phyloP scores from a whole-genome alignment of 331 rosid genomes.

The Rosa hybrid region DNA sequence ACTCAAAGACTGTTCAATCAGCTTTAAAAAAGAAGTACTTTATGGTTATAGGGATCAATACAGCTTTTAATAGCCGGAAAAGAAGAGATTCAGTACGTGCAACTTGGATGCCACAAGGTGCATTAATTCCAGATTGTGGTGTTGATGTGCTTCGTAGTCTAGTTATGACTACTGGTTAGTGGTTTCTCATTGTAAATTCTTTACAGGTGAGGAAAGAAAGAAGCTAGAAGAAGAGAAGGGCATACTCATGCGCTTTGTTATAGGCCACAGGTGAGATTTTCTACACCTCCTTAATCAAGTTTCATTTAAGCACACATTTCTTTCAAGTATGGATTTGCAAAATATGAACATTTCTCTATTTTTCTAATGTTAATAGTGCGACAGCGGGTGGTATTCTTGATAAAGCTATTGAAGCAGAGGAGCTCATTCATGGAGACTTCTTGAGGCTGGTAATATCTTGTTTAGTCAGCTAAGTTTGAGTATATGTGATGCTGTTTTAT shows the following conservation, averaged over 20 bases:
- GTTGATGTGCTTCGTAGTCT: slow-evolving; percentile 19
- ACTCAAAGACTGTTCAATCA: slow-evolving; percentile 34
- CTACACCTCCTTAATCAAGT: not conserved
- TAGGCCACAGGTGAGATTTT: slow-evolving; percentile 78
- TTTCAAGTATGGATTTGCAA: not conserved
- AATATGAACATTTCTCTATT: not conserved
- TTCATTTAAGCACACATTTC: not conserved
- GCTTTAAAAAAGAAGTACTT: slow-evolving; percentile 61
- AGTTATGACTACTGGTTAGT: slow-evolving; percentile 17
- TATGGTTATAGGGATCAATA: slow-evolving; percentile 83
- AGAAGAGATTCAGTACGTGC: slow-evolving; percentile 83
- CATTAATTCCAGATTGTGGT: slow-evolving; percentile 9
- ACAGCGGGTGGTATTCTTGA: slow-evolving; percentile 86
- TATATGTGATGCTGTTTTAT: slow-evolving; percentile 2
- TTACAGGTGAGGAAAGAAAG: slow-evolving; percentile 63
- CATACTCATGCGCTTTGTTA: slow-evolving; percentile 76
- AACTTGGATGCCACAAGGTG: slow-evolving; percentile 96
- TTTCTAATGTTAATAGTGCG: slow-evolving; percentile 41
- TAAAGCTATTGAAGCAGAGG: slow-evolving; percentile 80
- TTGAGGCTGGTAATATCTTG: slow-evolving; percentile 71
- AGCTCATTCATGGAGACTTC: slow-evolving; percentile 63
- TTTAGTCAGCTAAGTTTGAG: slow-evolving; percentile 17
- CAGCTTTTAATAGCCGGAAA: slow-evolving; percentile 77
- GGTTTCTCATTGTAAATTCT: slow-evolving; percentile 12
- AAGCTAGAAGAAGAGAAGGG: slow-evolving; percentile 90